A percentile compares a stretch with the other conserved stretches of the same genome.
These are phyloP conservation scores for Amanita phalloides DNA, from an alignment of 768 basidiomycete species.

Conservation along the genomic window DNA sequence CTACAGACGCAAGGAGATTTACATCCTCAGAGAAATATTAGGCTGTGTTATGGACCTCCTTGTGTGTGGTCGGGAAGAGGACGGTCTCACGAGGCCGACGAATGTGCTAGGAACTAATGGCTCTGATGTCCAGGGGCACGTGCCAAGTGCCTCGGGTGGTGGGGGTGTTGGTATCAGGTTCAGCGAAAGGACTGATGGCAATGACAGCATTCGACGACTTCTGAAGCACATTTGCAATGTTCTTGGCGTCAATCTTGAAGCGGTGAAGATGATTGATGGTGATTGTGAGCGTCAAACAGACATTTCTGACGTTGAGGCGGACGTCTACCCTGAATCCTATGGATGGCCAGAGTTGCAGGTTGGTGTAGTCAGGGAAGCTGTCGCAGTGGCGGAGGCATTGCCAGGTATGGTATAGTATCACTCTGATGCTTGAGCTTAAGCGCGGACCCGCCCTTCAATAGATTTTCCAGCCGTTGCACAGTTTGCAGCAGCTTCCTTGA, in stretches of 20 bases:
- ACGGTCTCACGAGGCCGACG: conserved; percentile 35
- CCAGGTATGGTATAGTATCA: conserved; percentile 49
- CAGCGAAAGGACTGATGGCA: conserved; percentile 70
- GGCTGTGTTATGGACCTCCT: conserved; percentile 78
- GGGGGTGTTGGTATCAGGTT: conserved; percentile 62
- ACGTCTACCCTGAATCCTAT: conserved; percentile 40
- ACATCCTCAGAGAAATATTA: conserved; percentile 76
- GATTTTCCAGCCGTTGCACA: conserved; percentile 82
- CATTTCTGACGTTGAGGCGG: conserved; percentile 11
- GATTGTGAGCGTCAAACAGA: conserved; percentile 10
- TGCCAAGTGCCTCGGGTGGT: conserved; percentile 23
- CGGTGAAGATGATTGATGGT: conserved; percentile 41
- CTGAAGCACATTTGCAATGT: conserved; percentile 67
- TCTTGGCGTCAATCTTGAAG: conserved; percentile 74
- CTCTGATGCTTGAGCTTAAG: not conserved
- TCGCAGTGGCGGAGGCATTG: conserved; percentile 82
- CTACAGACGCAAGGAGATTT: conserved; percentile 81
- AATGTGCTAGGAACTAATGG: conserved; percentile 29
- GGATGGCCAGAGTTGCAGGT: conserved; percentile 97
- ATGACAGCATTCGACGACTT: conserved; percentile 67
- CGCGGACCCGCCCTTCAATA: conserved; percentile 17
- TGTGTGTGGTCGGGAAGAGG: conserved; percentile 76
- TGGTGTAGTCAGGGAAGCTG: conserved; percentile 86
- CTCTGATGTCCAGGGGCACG: conserved; percentile 37
- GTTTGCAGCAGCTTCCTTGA: conserved; percentile 82